phyloP scores from a whole-genome alignment of 1,139 yeast species.

The Ashbya aceris region DNA sequence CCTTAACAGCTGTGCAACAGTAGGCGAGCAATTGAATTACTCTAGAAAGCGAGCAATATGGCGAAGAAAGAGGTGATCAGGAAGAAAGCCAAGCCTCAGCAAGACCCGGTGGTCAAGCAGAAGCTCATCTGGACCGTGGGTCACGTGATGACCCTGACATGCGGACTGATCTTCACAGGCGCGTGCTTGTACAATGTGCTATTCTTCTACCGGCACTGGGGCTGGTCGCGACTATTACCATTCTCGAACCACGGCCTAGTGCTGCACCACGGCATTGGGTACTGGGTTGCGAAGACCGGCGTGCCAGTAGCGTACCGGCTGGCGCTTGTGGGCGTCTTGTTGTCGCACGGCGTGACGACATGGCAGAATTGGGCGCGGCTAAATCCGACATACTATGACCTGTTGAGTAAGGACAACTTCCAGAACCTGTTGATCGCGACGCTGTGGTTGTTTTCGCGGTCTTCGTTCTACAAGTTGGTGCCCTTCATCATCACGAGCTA shows the following conservation, averaged over 20 bases:
- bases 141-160: constrained; percentile 41
- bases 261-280: background rate
- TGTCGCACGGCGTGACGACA: constrained; percentile 46
- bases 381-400: constrained; percentile 47
- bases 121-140: constrained; percentile 55
- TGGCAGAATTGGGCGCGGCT: constrained; percentile 48
- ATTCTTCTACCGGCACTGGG: constrained; percentile 26
- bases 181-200: constrained; percentile 34
- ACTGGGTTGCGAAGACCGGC: background rate
- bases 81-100: constrained; percentile 17
- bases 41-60: constrained; percentile 7
- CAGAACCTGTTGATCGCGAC: constrained; percentile 48
- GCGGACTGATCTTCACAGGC: constrained; percentile 40
- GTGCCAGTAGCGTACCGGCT: constrained; percentile 40
- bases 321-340: constrained; percentile 46
- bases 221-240: constrained; percentile 24
- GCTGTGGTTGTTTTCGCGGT: constrained; percentile 56
- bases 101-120: constrained; percentile 26
- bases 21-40: no score
- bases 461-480: constrained; percentile 53
- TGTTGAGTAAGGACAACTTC: constrained; percentile 60
- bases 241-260: constrained; percentile 8
- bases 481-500: constrained; percentile 51
- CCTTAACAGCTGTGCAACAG: no score
- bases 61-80: constrained; percentile 21